Evolutionary conservation across 768 basidiomycete species (phyloP).

Genomic region (Leccinellum rugosiceps): DNA sequence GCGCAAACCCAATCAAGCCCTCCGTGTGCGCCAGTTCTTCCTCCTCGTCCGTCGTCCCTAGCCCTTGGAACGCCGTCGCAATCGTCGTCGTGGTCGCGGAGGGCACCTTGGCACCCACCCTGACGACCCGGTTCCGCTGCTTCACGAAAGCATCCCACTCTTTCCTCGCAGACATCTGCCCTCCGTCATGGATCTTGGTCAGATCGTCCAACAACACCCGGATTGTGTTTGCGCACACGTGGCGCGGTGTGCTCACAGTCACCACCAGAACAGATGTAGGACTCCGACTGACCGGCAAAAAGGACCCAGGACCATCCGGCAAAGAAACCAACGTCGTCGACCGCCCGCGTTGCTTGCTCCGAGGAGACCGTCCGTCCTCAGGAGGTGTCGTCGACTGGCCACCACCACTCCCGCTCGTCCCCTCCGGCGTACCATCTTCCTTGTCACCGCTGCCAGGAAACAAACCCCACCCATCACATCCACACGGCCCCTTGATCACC

Average conservation of each 20-base stretch:
- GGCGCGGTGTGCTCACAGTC: conserved; percentile 61
- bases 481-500: conserved; percentile 40
- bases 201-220: conserved; percentile 71
- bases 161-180: conserved; percentile 62
- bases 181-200: conserved; percentile 78
- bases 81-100: conserved; percentile 23
- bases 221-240: conserved; percentile 74
- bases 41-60: conserved; percentile 58
- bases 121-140: conserved; percentile 51
- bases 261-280: conserved; percentile 57
- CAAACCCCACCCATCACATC: conserved; percentile 35
- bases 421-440: conserved; percentile 7
- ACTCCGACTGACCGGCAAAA: background rate
- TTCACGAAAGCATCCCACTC: conserved; percentile 91
- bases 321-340: conserved; percentile 35
- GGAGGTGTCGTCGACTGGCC: conserved; percentile 11
- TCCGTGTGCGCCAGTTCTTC: conserved; percentile 81
- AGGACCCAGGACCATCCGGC: conserved; percentile 8
- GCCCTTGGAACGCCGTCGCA: conserved; percentile 67
- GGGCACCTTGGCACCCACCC: conserved; percentile 24
- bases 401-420: conserved; percentile 4
- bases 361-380: conserved; percentile 31
- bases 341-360: conserved; percentile 41
- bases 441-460: background rate
- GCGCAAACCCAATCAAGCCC: conserved; percentile 86